Percentiles rank a stretch among this genome's conserved stretches.
Evolutionary conservation across 306 rosid genomes (phyloP).

Genomic region (Cajanus cajan): DNA sequence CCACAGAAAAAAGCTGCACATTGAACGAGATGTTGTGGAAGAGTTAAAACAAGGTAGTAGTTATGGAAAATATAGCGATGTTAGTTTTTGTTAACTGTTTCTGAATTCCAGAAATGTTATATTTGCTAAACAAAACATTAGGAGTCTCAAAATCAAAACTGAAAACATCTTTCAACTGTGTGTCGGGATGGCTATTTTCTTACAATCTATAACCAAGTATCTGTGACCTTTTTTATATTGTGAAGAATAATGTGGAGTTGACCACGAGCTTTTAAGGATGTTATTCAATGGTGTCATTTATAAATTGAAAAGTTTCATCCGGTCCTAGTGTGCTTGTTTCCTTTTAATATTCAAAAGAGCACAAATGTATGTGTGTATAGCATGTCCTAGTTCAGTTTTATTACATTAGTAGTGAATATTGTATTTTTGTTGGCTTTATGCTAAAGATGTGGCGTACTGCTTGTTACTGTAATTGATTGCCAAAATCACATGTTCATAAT

Average conservation of each 20-base stretch:
- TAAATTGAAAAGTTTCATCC: not conserved
- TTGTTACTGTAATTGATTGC: conserved; percentile 12
- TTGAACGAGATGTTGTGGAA: conserved; percentile 41
- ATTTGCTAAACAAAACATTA: conserved; percentile 16
- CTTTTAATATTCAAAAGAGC: conserved; percentile 16
- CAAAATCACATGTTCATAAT: not conserved
- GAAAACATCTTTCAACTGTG: not conserved
- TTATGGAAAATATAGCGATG: conserved; percentile 12
- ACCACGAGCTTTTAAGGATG: not conserved
- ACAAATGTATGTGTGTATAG: not conserved
- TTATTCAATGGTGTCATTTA: not conserved
- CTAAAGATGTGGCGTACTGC: not conserved
- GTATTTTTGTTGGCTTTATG: conserved; percentile 8
- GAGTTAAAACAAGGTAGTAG: conserved; percentile 56
- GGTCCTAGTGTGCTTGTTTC: not conserved
- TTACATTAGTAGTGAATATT: not conserved
- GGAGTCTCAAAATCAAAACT: conserved; percentile 4
- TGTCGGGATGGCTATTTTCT: conserved; percentile 8
- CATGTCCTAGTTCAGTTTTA: not conserved
- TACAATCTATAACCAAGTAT: not conserved
- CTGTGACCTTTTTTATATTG: not conserved
- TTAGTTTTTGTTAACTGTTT: conserved; percentile 4
- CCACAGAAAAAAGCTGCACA: conserved; percentile 50
- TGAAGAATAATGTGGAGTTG: conserved; percentile 1
- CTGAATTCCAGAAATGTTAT: not conserved